phyloP scores from a whole-genome alignment of 805 yeast genomes.

The Lipomyces japonicus region DNA sequence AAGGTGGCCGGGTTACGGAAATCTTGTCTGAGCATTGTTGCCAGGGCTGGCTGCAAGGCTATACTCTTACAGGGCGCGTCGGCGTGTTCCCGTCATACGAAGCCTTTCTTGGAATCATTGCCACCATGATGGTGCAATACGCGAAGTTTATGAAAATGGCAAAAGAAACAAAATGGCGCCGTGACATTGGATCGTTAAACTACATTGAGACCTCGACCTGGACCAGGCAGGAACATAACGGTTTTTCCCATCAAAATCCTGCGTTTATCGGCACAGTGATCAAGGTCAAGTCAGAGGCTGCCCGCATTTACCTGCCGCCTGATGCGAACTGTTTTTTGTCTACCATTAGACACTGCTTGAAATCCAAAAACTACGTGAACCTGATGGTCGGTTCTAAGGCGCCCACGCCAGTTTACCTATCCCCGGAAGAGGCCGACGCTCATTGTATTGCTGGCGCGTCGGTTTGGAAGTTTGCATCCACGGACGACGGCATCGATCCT shows the following conservation, averaged over 20 bases:
- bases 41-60: slow-evolving; percentile 31
- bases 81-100: slow-evolving; percentile 30
- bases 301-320: slow-evolving; percentile 30
- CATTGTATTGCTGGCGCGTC: slow-evolving; percentile 30
- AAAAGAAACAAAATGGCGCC: slow-evolving; percentile 27
- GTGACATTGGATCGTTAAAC: slow-evolving; percentile 25
- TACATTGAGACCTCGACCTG: slow-evolving; percentile 29
- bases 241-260: slow-evolving; percentile 30
- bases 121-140: slow-evolving; percentile 29
- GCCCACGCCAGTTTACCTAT: slow-evolving; percentile 23
- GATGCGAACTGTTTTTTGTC: slow-evolving; percentile 29
- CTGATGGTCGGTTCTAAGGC: slow-evolving; percentile 29
- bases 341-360: slow-evolving; percentile 25
- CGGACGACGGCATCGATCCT: slow-evolving; percentile 27
- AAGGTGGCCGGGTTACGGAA: slow-evolving; percentile 30
- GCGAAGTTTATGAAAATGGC: slow-evolving; percentile 30
- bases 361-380: slow-evolving; percentile 24
- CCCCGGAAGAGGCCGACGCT: slow-evolving; percentile 28
- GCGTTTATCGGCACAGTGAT: slow-evolving; percentile 27
- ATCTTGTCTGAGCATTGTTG: slow-evolving; percentile 29
- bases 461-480: slow-evolving; percentile 29
- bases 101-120: slow-evolving; percentile 28
- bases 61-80: slow-evolving; percentile 29
- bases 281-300: slow-evolving; percentile 26
- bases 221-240: slow-evolving; percentile 31